Base-by-base conservation (phyloP, 495 filamentous ascomycete species). In the Xylaria flabelliformis region DNA sequence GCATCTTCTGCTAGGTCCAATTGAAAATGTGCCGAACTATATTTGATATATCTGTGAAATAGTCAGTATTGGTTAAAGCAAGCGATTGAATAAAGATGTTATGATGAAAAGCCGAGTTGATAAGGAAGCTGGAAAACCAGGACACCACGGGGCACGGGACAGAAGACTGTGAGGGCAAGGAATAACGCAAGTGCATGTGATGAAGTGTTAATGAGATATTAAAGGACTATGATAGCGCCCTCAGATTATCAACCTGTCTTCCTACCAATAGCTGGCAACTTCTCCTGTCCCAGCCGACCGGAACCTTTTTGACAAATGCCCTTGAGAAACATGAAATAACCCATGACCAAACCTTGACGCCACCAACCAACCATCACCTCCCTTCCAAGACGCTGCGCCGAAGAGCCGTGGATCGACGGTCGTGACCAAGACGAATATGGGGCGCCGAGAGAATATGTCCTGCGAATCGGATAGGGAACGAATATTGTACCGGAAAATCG, bases 311-410 rank as follows among this genome's bases (percentile, higher is more conserved):
- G 51, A 50, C 24, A 41, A 62, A 66, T 62, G 34, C 61, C 70
- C 62, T 67, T 67, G 62, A 62, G 36, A 62, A 72, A 61, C 51
- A 72, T 67, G 32, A 44, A 67, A 50, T 39, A 67, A 55, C 62
- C 62, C 53, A 67, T 51, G 55, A 72, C 62, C 70, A 66, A 67
- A 72, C 70, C 70, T 72, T 58, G 62, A 72, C 70, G 70, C 70
- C 69, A 46, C 62, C 70, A 67, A 72, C 51, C 63, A 67, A 67
- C 70, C 63, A 67, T 59, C 36, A 72, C 63, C 53, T 72, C 29
- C 63, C 70, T 67, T 67, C 64, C 70, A 72, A 44, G 64, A 67
- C 70, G 42, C 41, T 21, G 59, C 56, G 24, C 44, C 50, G 53
- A 67, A 67, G 62, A 66, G 53, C 41, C 39, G 50, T 56, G 21